phyloP scores from a whole-genome alignment of 129 eudicot species.

The Calendula officinalis region DNA sequence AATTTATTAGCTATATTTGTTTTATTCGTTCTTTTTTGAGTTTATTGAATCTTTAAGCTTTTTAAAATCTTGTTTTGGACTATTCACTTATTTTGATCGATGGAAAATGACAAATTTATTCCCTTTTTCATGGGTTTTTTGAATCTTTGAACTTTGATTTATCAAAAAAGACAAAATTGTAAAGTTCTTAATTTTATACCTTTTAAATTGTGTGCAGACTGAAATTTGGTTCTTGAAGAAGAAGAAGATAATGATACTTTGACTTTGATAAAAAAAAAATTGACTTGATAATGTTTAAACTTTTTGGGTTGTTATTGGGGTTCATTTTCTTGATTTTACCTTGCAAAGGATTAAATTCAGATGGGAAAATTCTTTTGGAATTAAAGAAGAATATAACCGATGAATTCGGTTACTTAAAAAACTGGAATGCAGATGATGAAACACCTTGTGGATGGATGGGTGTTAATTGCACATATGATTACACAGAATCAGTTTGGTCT shows the following conservation, averaged over 20 bases:
- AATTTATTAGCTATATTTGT: constrained; percentile 3
- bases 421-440: constrained; percentile 61
- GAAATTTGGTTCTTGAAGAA: constrained; percentile 9
- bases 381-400: constrained; percentile 61
- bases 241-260: constrained; percentile 15
- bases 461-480: constrained; percentile 62
- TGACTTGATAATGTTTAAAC: constrained; percentile 39
- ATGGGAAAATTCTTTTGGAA: constrained; percentile 65
- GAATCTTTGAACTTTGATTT: constrained; percentile 19
- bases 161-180: constrained; percentile 30
- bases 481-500: constrained; percentile 46
- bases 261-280: constrained; percentile 10
- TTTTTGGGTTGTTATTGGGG: constrained; percentile 27
- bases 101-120: constrained; percentile 31
- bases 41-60: constrained; percentile 11
- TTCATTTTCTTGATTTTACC: constrained; percentile 34
- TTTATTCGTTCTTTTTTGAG: not conserved
- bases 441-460: constrained; percentile 91
- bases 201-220: constrained; percentile 23
- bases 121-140: constrained; percentile 26
- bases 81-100: constrained; percentile 28
- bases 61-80: constrained; percentile 31
- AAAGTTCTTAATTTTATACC: constrained; percentile 1
- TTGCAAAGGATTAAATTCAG: constrained; percentile 65
- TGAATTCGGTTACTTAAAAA: constrained; percentile 35